Evolutionary conservation across 2,329 filamentous ascomycete species (phyloP).

Genomic region (Exophiala bonariae): DNA sequence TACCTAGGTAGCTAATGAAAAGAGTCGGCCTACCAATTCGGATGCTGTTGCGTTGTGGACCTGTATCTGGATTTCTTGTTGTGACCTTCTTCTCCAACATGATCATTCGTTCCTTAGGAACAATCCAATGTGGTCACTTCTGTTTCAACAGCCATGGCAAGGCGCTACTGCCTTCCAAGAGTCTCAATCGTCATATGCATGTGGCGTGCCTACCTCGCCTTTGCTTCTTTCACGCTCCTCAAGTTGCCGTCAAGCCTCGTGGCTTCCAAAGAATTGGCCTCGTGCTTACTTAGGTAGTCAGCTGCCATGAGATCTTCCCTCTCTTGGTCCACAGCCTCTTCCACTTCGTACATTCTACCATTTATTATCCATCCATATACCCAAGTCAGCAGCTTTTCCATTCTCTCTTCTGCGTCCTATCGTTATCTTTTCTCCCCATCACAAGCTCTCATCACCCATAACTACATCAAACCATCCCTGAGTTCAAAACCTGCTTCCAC

Average conservation of each 20-base stretch:
- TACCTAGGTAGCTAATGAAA: no score
- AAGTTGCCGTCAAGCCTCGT: background rate
- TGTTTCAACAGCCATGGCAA: no score
- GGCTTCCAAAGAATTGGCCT: conserved; percentile 5
- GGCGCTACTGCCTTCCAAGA: background rate
- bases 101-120: no score
- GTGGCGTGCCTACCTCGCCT: no score
- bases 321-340: conserved; percentile 4
- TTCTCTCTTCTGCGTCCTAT: conserved; percentile 10
- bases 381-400: conserved; percentile 1
- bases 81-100: no score
- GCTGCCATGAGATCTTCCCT: conserved; percentile 9
- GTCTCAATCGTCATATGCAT: no score
- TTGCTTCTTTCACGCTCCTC: background rate
- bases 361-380: conserved; percentile 1
- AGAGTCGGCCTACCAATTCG: no score
- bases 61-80: no score
- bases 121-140: no score
- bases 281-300: background rate
- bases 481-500: conserved; percentile 2
- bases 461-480: background rate
- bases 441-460: conserved; percentile 8
- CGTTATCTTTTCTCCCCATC: conserved; percentile 12
- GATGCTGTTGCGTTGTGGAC: no score
- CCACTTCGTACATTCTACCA: background rate